Conservation (phyloP, 1,139 yeast genomes). For the Nadsonia starkeyi-henricii region DNA sequence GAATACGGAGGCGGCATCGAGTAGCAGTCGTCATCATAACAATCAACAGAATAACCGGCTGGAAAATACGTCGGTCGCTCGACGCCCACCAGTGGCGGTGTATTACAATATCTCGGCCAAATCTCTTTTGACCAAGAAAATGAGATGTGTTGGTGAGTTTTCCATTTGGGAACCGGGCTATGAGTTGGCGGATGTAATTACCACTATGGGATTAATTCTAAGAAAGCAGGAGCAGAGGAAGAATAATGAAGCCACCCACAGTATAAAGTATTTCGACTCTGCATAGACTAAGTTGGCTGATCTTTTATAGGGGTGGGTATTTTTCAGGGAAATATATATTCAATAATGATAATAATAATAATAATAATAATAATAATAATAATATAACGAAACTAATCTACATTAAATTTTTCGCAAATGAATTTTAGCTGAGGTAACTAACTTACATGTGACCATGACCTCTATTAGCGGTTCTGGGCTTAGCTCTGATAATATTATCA, state of each 20-base stretch:
- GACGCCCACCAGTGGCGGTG: slow-evolving; percentile 9
- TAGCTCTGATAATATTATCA: slow-evolving; percentile 91
- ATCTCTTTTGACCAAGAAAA: slow-evolving; percentile 7
- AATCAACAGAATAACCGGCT: neutral
- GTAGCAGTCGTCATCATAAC: neutral
- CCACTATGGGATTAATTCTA: slow-evolving; percentile 9
- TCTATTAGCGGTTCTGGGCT: slow-evolving; percentile 94
- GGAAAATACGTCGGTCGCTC: neutral
- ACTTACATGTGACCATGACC: slow-evolving; percentile 17
- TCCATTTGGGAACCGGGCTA: slow-evolving; percentile 10
- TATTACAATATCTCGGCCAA: slow-evolving; percentile 8
- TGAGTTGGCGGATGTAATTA: slow-evolving; percentile 8
- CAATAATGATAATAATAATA: neutral
- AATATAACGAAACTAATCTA: neutral
- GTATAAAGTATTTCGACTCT: neutral
- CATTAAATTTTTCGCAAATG: neutral
- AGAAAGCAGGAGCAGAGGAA: slow-evolving; percentile 10
- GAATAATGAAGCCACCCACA: slow-evolving; percentile 6
- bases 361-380: neutral
- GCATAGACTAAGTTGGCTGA: neutral
- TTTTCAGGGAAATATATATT: no score
- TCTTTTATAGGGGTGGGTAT: no score
- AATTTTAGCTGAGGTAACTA: neutral
- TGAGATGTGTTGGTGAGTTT: slow-evolving; percentile 8
- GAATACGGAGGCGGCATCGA: neutral